Evolutionary conservation across 768 basidiomycete genomes (phyloP).

Genomic region (Mycena galericulata): DNA sequence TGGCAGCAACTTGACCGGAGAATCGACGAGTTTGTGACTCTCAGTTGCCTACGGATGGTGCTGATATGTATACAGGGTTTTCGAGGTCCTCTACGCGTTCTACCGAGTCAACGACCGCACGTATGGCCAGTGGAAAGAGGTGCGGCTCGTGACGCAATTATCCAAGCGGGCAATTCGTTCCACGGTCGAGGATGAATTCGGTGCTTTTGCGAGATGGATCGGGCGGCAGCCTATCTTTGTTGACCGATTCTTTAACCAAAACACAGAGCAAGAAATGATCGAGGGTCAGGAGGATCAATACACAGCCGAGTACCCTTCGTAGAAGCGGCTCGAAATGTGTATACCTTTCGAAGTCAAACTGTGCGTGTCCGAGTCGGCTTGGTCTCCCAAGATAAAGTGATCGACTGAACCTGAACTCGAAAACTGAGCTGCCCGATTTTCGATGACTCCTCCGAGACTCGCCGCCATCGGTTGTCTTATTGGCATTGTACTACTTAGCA

Average conservation of each 20-base stretch:
- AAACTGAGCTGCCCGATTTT: too few relatives aligned
- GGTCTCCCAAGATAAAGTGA: too few relatives aligned
- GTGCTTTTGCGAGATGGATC: conserved; percentile 21
- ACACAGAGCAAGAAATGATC: too few relatives aligned
- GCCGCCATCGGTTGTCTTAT: too few relatives aligned
- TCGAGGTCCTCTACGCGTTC: conserved; percentile 22
- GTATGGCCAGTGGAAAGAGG: not conserved
- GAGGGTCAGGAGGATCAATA: too few relatives aligned
- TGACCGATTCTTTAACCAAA: not conserved
- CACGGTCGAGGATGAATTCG: conserved; percentile 20
- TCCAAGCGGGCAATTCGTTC: conserved; percentile 16
- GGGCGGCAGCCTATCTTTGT: conserved; percentile 17
- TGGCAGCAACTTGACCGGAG: conserved; percentile 26
- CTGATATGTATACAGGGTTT: conserved; percentile 14
- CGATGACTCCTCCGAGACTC: too few relatives aligned
- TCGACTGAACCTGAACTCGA: too few relatives aligned
- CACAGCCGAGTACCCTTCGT: too few relatives aligned
- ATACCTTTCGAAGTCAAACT: too few relatives aligned
- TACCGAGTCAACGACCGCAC: conserved; percentile 8
- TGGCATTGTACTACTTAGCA: too few relatives aligned
- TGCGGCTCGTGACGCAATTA: conserved; percentile 15
- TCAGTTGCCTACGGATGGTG: not conserved
- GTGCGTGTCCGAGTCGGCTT: too few relatives aligned
- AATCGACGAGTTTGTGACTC: conserved; percentile 16
- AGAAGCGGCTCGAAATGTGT: too few relatives aligned